Evolutionary conservation across 2,329 filamentous ascomycete genomes (phyloP).

Genomic region (Xylariomycetidae sp.): DNA sequence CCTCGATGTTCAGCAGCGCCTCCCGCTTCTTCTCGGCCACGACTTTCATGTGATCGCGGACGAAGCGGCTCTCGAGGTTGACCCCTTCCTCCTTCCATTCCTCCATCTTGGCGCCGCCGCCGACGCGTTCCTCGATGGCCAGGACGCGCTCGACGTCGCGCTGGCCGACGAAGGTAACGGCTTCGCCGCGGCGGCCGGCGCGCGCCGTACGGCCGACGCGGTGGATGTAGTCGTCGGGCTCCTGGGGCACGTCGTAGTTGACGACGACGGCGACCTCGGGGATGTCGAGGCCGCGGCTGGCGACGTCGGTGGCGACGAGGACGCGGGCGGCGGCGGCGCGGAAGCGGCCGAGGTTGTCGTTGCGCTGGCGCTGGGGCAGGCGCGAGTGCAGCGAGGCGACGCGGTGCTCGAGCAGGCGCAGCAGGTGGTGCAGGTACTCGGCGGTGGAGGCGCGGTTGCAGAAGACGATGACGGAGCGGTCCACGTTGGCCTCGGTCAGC

Average conservation of each 20-base stretch:
- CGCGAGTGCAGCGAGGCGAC: constrained; percentile 88
- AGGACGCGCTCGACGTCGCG: constrained; percentile 87
- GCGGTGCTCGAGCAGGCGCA: constrained; percentile 80
- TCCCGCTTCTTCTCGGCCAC: constrained; percentile 96
- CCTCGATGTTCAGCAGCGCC: constrained; percentile 84
- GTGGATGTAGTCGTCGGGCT: constrained; percentile 96
- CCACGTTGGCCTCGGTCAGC: constrained; percentile 67
- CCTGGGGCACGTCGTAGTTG: constrained; percentile 94
- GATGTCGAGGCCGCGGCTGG: constrained; percentile 90
- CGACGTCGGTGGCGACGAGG: constrained; percentile 91
- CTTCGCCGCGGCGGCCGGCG: constrained; percentile 78
- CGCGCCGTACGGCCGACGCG: constrained; percentile 91
- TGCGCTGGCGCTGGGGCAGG: constrained; percentile 78
- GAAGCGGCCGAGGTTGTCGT: constrained; percentile 85
- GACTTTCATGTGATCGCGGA: constrained; percentile 78
- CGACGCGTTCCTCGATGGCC: constrained; percentile 78
- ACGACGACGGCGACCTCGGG: constrained; percentile 85
- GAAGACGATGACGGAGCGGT: constrained; percentile 85
- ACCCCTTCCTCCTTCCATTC: constrained; percentile 87
- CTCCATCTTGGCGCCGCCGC: constrained; percentile 69
- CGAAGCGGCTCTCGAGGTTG: constrained; percentile 84
- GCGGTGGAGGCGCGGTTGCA: constrained; percentile 89
- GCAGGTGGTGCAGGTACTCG: constrained; percentile 80
- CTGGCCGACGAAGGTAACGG: constrained; percentile 87
- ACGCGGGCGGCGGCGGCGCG: constrained; percentile 84